Evolutionary conservation across 2,329 filamentous ascomycete genomes (phyloP), one percentile per base, ranked within the genome.

Genomic region (Penicillium italicum): DNA sequence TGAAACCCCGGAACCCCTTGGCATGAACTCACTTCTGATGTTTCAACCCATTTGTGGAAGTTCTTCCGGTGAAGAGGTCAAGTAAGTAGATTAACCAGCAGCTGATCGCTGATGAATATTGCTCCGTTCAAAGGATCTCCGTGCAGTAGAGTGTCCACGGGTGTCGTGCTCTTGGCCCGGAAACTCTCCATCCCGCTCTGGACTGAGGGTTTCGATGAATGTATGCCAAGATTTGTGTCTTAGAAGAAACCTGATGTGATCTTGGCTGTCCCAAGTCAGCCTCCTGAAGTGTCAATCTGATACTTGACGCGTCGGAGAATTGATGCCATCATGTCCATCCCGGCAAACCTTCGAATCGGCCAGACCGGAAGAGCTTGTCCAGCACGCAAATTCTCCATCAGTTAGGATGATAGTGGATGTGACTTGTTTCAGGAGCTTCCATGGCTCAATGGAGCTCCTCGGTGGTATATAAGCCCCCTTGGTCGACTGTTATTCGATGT

Each of bases 1-100:
- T 53, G 56, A 61, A 61, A 61, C 53, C 33, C n/a, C 46, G 26
- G 26, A 22, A 31, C n/a, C 14, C 14, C 58, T 59, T 62, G 54
- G 54, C 56, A 33, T 12, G 40, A 42, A 42, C 14, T 22, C 33
- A 49, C 30, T 33, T 28, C n/a, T 33, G n/a, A 12, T 18, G 45
- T 42, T 43, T 40, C 30, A 36, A n/a, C 12, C 40, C 18, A 58
- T 56, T 56, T 45, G 60, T 54, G 53, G 56, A 57, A 59, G 18
- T 50, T 59, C 26, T 44, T 31, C 53, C n/a, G 7, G 14, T 6
- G 5, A 36, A 26, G 9, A 20, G 24, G 8, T n/a, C 3, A 24
- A n/a, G n/a, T 4, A 12, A 22, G 12, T 12, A 36, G n/a, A 40
- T 20, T 10, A 24, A 24, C 11, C 33, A 28, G 3, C 33, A 31